Conservation (phyloP, 345 rosid genomes). For the Erysimum cheiranthoides region DNA sequence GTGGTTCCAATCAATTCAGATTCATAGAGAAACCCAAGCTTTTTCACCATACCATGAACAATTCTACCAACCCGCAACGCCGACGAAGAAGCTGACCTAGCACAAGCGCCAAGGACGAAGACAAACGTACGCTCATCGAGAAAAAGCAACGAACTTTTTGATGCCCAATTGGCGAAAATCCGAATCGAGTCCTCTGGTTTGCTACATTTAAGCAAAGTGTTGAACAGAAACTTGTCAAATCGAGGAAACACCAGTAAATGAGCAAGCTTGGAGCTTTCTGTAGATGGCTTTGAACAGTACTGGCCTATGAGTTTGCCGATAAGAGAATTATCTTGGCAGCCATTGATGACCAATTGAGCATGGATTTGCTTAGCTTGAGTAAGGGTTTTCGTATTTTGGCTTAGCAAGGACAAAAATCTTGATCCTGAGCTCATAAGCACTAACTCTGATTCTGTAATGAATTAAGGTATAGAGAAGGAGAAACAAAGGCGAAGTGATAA, state of each 20-base stretch:
- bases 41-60: conserved; percentile 50
- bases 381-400: conserved; percentile 36
- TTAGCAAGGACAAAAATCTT: conserved; percentile 27
- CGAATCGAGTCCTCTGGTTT: conserved; percentile 54
- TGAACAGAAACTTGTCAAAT: conserved; percentile 62
- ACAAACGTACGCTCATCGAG: conserved; percentile 55
- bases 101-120: conserved; percentile 69
- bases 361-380: conserved; percentile 58
- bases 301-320: conserved; percentile 53
- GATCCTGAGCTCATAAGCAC: conserved; percentile 30
- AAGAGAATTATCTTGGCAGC: conserved; percentile 49
- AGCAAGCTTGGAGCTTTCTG: conserved; percentile 50
- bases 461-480: background rate
- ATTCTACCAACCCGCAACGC: conserved; percentile 54
- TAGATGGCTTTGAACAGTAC: conserved; percentile 49
- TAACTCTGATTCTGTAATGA: background rate
- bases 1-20: conserved; percentile 58
- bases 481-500: background rate
- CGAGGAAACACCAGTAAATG: conserved; percentile 46
- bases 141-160: conserved; percentile 38
- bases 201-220: conserved; percentile 65
- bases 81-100: conserved; percentile 50
- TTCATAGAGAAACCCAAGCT: conserved; percentile 48
- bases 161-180: conserved; percentile 56
- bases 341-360: conserved; percentile 55